Evolutionary conservation across 2,329 filamentous ascomycete species (phyloP).

Genomic region (Claviceps maximensis): DNA sequence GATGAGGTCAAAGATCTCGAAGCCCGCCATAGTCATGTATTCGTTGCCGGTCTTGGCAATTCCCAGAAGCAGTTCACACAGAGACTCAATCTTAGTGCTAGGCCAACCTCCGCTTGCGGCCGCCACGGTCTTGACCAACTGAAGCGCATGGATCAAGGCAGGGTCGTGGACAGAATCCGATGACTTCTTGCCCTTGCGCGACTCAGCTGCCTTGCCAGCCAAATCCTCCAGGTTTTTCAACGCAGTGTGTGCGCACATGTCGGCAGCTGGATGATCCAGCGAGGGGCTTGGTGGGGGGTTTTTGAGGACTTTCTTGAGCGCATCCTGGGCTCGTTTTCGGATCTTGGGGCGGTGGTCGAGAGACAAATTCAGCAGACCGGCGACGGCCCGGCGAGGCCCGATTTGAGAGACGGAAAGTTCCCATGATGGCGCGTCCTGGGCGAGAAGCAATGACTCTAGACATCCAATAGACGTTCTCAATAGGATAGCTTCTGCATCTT

Average conservation of each 20-base stretch:
- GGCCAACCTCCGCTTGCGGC: conserved; percentile 87
- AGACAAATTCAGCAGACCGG: conserved; percentile 71
- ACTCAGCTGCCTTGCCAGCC: conserved; percentile 44
- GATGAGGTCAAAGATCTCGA: conserved; percentile 95
- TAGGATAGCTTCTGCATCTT: conserved; percentile 75
- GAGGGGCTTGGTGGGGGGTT: conserved; percentile 83
- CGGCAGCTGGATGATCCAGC: conserved; percentile 84
- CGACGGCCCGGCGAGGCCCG: conserved; percentile 75
- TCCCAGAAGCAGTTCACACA: conserved; percentile 78
- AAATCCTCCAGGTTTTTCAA: conserved; percentile 69
- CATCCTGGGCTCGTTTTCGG: conserved; percentile 83
- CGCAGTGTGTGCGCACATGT: conserved; percentile 90
- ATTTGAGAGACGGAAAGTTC: conserved; percentile 71
- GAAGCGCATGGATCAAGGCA: conserved; percentile 77
- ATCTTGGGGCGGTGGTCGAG: conserved; percentile 88
- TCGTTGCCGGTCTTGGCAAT: conserved; percentile 88
- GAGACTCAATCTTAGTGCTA: conserved; percentile 81
- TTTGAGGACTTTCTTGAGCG: conserved; percentile 68
- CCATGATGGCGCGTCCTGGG: conserved; percentile 82
- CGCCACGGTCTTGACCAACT: conserved; percentile 83
- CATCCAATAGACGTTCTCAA: conserved; percentile 82
- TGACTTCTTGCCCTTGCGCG: conserved; percentile 52
- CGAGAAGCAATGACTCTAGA: conserved; percentile 78
- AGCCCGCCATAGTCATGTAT: conserved; percentile 89
- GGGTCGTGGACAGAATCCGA: conserved; percentile 57